Evolutionary conservation across 495 filamentous ascomycete genomes (phyloP), one percentile per base, ranked within the genome.

Genomic region (Corynascus novoguineensis): DNA sequence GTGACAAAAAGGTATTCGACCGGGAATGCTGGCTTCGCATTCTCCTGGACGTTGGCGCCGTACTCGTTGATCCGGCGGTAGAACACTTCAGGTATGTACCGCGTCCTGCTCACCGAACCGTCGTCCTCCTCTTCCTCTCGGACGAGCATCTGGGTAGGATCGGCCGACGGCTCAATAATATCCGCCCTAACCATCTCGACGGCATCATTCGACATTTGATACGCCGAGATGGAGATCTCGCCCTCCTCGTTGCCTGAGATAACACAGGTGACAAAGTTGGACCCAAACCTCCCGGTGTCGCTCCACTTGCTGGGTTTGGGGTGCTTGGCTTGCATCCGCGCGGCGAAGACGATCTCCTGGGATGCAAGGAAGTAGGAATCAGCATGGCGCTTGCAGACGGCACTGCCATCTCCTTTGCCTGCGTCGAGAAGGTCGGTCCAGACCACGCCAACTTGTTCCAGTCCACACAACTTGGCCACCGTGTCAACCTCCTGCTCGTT

Each of bases 11-110:
- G 80, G 69, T 97, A 99, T 64, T 97, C 95, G 29, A 96, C 92
- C 0, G 93, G 93, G 68, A 99, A 99, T 45, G 85, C 82, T 3
- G 95, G 93, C 65, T 96, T 97, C 27, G 95, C 93, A 65, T 96
- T 97, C 65, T 97, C 89, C 68, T 96, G 95, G 2, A 97, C 93
- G 64, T 88, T 95, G 52, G 86, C 88, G 7, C 95, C 95, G 64
- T 99, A 95, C 68, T 97, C 92, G 69, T 99, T 97, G 65, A 96
- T 91, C 53, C 84, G 81, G 45, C 93, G 84, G 72, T 92, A 99
- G 74, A 97, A 97, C 15, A 99, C 93, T 61, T 99, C 93, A 3
- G 95, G 93, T 40, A 97, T 95, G 65, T 99, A 99, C 46, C 91
- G 81, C 25, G 86, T 86, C 53, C 81, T 84, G 70, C 81, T 88